phyloP scores from a whole-genome alignment of 768 basidiomycete genomes.

The Lepiota brunneoincarnata region DNA sequence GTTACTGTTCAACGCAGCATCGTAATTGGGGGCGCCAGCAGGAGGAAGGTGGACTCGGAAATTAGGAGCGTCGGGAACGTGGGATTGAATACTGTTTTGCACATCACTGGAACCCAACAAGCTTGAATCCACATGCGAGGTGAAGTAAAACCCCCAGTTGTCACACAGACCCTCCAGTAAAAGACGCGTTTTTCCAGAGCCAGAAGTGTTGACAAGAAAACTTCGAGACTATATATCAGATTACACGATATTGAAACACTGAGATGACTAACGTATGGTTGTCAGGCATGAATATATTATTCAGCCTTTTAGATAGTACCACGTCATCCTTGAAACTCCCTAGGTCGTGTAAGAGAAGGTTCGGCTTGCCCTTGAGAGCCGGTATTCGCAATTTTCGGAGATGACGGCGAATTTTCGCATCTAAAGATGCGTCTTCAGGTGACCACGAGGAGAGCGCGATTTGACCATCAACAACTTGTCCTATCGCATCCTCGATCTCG shows the following conservation, averaged over 20 bases:
- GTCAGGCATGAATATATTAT: conserved; percentile 42
- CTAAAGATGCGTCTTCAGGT: conserved; percentile 19
- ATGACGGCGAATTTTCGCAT: conserved; percentile 22
- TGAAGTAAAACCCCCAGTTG: conserved; percentile 48
- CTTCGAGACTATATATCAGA: conserved; percentile 17
- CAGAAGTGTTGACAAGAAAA: conserved; percentile 46
- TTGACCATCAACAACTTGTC: conserved; percentile 29
- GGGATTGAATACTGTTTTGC: conserved; percentile 35
- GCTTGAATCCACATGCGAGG: conserved; percentile 40
- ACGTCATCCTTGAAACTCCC: conserved; percentile 34
- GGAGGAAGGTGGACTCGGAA: conserved; percentile 33
- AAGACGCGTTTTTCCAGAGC: conserved; percentile 44
- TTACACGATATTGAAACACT: not conserved
- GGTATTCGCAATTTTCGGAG: conserved; percentile 31
- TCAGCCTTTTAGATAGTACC: conserved; percentile 28
- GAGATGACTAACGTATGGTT: conserved; percentile 35
- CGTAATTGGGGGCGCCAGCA: conserved; percentile 27
- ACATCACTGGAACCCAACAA: conserved; percentile 43
- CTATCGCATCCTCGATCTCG: conserved; percentile 29
- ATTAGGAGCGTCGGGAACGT: conserved; percentile 30
- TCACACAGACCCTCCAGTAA: conserved; percentile 42
- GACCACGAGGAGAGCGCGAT: conserved; percentile 31
- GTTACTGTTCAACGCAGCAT: conserved; percentile 29
- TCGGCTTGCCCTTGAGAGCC: conserved; percentile 35
- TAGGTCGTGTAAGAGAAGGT: conserved; percentile 38